Percentiles rank a stretch among this genome's conserved stretches.
Conservation (phyloP, 352 stramenopile species). For the Nothophytophthora sp. region DNA sequence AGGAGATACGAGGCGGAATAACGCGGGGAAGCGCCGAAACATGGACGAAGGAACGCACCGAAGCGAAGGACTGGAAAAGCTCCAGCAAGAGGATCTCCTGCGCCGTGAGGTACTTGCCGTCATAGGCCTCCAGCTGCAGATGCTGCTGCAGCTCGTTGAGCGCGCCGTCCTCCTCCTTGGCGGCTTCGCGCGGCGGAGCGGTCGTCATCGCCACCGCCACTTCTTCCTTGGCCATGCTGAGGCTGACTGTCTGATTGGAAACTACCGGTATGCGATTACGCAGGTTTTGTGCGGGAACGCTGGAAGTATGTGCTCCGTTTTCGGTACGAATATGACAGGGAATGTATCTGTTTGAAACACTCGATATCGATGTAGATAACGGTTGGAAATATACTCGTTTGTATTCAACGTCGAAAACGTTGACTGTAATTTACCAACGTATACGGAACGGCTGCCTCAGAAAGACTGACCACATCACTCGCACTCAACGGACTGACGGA, state of each 20-base stretch:
- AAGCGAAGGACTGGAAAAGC: constrained; percentile 52
- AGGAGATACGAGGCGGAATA: background rate
- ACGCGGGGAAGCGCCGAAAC: background rate
- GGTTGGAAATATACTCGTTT: no score
- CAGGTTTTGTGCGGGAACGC: background rate
- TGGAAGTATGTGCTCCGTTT: background rate
- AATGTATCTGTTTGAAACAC: no score
- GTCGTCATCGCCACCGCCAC: constrained; percentile 4
- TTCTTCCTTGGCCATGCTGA: constrained; percentile 28
- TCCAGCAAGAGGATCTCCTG: constrained; percentile 79
- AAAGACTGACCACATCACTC: no score
- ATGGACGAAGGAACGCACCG: constrained; percentile 12
- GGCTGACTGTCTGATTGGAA: background rate
- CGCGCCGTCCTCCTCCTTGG: constrained; percentile 49
- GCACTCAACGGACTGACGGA: no score
- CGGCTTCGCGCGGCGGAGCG: constrained; percentile 2
- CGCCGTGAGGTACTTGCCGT: constrained; percentile 74
- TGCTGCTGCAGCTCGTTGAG: constrained; percentile 67
- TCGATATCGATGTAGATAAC: no score
- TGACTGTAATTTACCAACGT: no score
- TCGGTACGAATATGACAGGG: no score
- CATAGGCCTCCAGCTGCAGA: constrained; percentile 68
- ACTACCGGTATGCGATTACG: background rate
- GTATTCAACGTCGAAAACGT: no score
- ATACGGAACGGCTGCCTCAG: no score